Base-by-base conservation (phyloP, 2,329 filamentous ascomycete genomes). In the Elsinoe fawcettii region DNA sequence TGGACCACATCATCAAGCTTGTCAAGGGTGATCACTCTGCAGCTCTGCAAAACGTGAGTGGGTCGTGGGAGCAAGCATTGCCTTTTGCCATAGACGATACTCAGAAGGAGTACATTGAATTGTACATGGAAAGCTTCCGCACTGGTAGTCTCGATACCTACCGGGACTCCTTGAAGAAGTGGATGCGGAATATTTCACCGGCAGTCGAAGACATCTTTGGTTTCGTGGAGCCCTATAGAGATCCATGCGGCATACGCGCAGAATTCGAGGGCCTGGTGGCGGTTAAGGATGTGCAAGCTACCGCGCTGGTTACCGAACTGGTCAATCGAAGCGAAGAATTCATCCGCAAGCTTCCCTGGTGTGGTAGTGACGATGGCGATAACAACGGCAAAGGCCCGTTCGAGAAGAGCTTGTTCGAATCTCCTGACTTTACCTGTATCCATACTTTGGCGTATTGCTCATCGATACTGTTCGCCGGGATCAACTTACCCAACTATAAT, bases 341-440 rank as follows among this genome's bases (percentile, higher is more conserved):
- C 68, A 96, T 99, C 54, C 89, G 90, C 6, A 83, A 95, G 61
- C 76, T 99, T 11, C 93, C 93, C 0, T 99, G 93, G 93, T 76
- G 78, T 36, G 80, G 82, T 46, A 87, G 89, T 3, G 25, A 27
- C 23, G 5, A 2, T 5, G 16, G 23, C 44, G 44, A 49, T 11
- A 49, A 49, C 23, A 32, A 49, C 9, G 44, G 44, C 2, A 49
- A 49, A 16, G 44, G 44, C 2, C 44, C 44, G 0, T 99, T 97
- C 63, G 93, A 99, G 70, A 97, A 97, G 73, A 91, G 96, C 75
- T 90, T 87, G 66, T 99, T 99, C 72, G 74, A 95, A 36, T 91
- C 89, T 54, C 93, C 93, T 0, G 93, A 99, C 70, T 99, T 99
- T 68, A 97, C 93, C 0, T 93, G 88, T 6, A 78, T 97, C 1